A percentile compares a stretch with the other conserved stretches of the same genome.
phyloP scores from a whole-genome alignment of 164 flowering plant species.

The Dillenia suffruticosa region DNA sequence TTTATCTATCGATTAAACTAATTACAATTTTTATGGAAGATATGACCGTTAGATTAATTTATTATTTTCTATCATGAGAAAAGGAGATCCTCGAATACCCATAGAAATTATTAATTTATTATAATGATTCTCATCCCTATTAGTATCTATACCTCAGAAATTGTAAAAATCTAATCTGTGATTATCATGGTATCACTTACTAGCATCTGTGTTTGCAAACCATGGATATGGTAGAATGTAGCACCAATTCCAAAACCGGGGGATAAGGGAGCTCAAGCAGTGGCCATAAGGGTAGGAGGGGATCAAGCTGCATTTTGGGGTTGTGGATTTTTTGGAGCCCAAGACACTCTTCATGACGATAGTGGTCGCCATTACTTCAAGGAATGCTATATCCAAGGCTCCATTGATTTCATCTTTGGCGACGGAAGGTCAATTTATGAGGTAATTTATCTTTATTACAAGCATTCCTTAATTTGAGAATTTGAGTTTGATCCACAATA shows the following conservation, averaged over 20 bases:
- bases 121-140: no score
- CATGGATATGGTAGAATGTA: slow-evolving; percentile 43
- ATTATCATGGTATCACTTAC: no score
- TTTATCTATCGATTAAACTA: background rate
- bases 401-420: slow-evolving; percentile 92
- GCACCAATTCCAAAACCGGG: slow-evolving; percentile 90
- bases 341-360: slow-evolving; percentile 95
- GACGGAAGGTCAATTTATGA: slow-evolving; percentile 76
- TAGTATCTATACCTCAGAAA: no score
- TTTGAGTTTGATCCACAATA: no score
- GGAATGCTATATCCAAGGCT: slow-evolving; percentile 90
- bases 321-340: slow-evolving; percentile 91
- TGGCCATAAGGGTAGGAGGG: slow-evolving; percentile 76
- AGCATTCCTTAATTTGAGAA: background rate
- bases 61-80: no score
- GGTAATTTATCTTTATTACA: slow-evolving; percentile 32
- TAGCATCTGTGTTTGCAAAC: background rate
- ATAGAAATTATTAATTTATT: no score
- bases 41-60: no score
- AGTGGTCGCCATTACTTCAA: slow-evolving; percentile 87
- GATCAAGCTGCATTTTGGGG: slow-evolving; percentile 88
- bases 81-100: no score
- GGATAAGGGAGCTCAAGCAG: slow-evolving; percentile 82
- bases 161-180: no score
- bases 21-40: background rate